These are phyloP conservation scores for Macrophomina pseudophaseolina DNA, from an alignment of 2,329 filamentous ascomycete species.

Conservation along the genomic window DNA sequence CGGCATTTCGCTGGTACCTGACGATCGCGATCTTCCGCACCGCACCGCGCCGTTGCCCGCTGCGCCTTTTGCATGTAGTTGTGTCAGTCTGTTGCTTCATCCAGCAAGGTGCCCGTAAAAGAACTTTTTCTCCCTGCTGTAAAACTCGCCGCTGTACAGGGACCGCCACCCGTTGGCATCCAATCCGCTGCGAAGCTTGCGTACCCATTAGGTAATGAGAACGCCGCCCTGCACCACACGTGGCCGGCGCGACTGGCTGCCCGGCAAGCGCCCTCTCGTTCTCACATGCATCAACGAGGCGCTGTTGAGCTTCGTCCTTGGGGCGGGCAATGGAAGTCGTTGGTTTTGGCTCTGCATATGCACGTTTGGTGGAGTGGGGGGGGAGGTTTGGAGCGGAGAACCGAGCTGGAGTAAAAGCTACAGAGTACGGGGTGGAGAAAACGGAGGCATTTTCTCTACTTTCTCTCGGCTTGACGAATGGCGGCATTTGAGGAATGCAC, in stretches of 20 bases:
- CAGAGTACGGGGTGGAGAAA: neutral
- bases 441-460: conserved; percentile 1
- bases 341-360: conserved; percentile 8
- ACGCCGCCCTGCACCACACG: conserved; percentile 15
- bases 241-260: conserved; percentile 25
- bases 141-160: conserved; percentile 3
- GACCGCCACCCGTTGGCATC: neutral
- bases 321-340: conserved; percentile 16
- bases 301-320: neutral
- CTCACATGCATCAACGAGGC: conserved; percentile 11
- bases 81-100: neutral
- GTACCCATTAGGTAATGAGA: conserved; percentile 24
- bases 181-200: conserved; percentile 22
- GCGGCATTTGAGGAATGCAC: neutral
- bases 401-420: neutral
- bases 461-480: neutral
- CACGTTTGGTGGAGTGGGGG: neutral
- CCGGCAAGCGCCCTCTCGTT: neutral
- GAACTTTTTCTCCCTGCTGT: neutral
- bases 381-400: neutral
- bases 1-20: conserved; percentile 16
- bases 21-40: conserved; percentile 28
- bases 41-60: conserved; percentile 15
- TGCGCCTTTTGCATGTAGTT: conserved; percentile 10
- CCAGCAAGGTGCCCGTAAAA: conserved; percentile 14